Evolutionary conservation across 1,284 basidiomycete genomes (phyloP).

Genomic region (Ceratobasidium sp.): DNA sequence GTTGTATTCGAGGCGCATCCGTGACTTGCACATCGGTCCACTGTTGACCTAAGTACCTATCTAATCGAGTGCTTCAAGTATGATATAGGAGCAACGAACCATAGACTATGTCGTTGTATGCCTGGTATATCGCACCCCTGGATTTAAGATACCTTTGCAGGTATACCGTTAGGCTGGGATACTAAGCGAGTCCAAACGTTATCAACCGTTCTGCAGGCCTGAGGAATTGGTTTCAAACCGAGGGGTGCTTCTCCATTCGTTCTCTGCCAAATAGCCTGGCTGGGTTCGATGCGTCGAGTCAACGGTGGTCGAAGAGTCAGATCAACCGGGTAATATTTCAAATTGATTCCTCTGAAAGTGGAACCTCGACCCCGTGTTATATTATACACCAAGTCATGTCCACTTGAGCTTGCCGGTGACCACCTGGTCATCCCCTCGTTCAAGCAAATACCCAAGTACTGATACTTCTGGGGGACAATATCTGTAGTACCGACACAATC

Average conservation of each 20-base stretch:
- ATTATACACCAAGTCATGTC: conserved; percentile 7
- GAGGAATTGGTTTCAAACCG: conserved; percentile 35
- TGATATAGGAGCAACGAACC: conserved; percentile 53
- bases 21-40: conserved; percentile 75
- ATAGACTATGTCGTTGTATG: conserved; percentile 71
- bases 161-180: conserved; percentile 53
- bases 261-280: conserved; percentile 12
- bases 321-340: conserved; percentile 13
- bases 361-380: conserved; percentile 20
- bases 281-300: conserved; percentile 5
- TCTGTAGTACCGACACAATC: background rate
- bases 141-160: conserved; percentile 67
- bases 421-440: background rate
- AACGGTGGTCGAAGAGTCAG: conserved; percentile 28
- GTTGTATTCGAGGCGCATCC: conserved; percentile 68
- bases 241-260: conserved; percentile 48
- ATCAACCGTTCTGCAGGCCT: background rate
- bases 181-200: conserved; percentile 41
- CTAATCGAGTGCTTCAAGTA: conserved; percentile 7
- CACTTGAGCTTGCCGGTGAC: conserved; percentile 22
- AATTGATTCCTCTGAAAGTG: conserved; percentile 19
- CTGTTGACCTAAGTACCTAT: conserved; percentile 68
- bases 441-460: background rate
- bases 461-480: background rate
- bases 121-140: conserved; percentile 68